Evolutionary conservation across 2,329 filamentous ascomycete species (phyloP), one percentile per base, ranked within the genome.

Genomic region (Clonostachys chloroleuca): DNA sequence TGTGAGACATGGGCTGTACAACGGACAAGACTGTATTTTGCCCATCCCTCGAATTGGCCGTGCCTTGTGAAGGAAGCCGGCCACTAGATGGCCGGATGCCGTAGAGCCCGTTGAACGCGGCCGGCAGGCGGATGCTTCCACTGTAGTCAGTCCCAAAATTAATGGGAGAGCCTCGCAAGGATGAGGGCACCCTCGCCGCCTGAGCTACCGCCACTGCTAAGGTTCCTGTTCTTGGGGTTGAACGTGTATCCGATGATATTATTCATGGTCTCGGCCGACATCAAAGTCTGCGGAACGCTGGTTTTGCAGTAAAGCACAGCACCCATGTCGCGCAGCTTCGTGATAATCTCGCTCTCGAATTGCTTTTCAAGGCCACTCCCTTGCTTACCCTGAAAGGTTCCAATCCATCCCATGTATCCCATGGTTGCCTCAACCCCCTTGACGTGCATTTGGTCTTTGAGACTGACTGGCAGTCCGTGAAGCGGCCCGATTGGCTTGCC

Each of bases 11-110:
- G 4, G 65, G 65, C 0, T 66, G 65, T 35, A 59, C 56, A 0
- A 68, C 65, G 44, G 53, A 59, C 37, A 56, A 58, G 2, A 67
- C 52, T 6, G 61, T 63, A 42, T 61, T 56, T 37, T 65, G 61
- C 10, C 67, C 62, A 33, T 63, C 59, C 59, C 64, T 62, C 39
- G 60, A 59, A 48, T 65, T 62, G 14, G 59, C 59, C 53, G 65
- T 59, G 33, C 59, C 55, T 0, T 49, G 59, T 34, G 65, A 66
- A 1, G 65, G 63, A 6, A 88, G 78, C 34, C 90, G 84, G 57
- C 84, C 80, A 59, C 94, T 86, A 0, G 81, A 84, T 1, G 89
- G 74, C 65, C 95, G 95, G 49, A 96, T 74, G 3, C 90, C 89
- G 65, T 86, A 95, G 18, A 89, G 66, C 43, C 89, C 89, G 62